phyloP scores from a whole-genome alignment of 306 rosid species.

The Dalbergia cochinchinensis region DNA sequence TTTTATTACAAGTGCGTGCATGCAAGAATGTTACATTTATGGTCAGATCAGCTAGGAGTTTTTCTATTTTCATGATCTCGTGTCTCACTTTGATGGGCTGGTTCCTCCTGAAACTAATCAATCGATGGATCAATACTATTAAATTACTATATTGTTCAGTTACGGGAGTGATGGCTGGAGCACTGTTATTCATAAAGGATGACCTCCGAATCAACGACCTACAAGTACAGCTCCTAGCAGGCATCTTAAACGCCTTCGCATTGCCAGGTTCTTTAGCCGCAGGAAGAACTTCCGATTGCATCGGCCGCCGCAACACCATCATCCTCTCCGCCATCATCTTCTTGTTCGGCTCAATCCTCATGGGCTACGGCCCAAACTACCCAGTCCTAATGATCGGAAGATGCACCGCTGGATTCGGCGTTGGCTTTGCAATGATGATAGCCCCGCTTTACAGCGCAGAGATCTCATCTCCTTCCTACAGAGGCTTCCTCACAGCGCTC shows the following conservation, averaged over 20 bases:
- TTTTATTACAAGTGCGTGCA: no score
- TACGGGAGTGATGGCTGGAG: constrained; percentile 88
- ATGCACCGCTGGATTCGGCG: constrained; percentile 73
- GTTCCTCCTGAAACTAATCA: no score
- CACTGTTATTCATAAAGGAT: constrained; percentile 76
- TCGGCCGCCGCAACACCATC: constrained; percentile 80
- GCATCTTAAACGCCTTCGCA: constrained; percentile 65
- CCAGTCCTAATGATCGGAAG: constrained; percentile 62
- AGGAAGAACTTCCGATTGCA: constrained; percentile 68
- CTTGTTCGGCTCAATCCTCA: constrained; percentile 69
- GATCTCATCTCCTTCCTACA: constrained; percentile 63
- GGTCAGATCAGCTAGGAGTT: no score
- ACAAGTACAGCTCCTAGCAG: constrained; percentile 71
- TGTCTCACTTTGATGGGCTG: no score
- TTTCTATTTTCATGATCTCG: no score
- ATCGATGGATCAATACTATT: no score
- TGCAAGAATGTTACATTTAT: no score
- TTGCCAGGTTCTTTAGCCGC: constrained; percentile 63
- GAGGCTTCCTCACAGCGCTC: constrained; percentile 69
- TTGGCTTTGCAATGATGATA: constrained; percentile 70
- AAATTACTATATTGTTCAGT: constrained; percentile 36
- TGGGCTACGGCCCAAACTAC: constrained; percentile 75
- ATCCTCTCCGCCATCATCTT: constrained; percentile 58
- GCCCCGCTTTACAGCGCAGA: constrained; percentile 82
- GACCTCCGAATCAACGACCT: constrained; percentile 68